Percentiles rank a stretch among this genome's conserved stretches.
Conservation (phyloP, 305 asterid species). For the Nicotiana rustica region DNA sequence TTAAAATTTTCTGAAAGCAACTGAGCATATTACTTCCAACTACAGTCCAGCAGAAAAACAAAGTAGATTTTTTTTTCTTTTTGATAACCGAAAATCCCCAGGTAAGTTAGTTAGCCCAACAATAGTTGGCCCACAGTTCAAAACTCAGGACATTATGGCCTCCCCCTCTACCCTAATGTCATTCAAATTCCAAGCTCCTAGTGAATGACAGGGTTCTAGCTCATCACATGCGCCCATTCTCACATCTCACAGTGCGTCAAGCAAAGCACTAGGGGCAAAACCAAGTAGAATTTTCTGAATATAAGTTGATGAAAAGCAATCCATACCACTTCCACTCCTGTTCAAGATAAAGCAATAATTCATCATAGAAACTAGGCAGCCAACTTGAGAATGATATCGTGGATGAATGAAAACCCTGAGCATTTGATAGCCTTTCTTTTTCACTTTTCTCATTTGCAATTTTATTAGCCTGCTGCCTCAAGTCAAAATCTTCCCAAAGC, state of each 20-base stretch:
- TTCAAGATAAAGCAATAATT: slow-evolving; percentile 91
- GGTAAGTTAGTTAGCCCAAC: background rate
- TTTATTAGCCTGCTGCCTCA: slow-evolving; percentile 75
- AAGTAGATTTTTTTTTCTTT: background rate
- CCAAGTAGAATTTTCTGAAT: slow-evolving; percentile 13
- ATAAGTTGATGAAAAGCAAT: slow-evolving; percentile 15
- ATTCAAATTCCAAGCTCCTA: background rate
- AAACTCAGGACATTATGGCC: background rate
- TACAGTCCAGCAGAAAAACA: slow-evolving; percentile 2
- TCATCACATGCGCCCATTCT: background rate
- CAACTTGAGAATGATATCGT: slow-evolving; percentile 75
- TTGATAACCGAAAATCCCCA: background rate
- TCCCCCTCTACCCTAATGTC: background rate
- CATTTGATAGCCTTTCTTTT: slow-evolving; percentile 56
- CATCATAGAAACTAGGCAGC: slow-evolving; percentile 93
- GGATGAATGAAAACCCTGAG: slow-evolving; percentile 54
- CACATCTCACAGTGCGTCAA: background rate
- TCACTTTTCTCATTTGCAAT: slow-evolving; percentile 73
- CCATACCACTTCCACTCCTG: slow-evolving; percentile 99
- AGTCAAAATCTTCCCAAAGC: slow-evolving; percentile 92
- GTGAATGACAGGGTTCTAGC: slow-evolving; percentile 2
- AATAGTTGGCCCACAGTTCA: slow-evolving; percentile 10
- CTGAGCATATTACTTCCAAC: slow-evolving; percentile 11
- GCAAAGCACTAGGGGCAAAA: slow-evolving; percentile 4
- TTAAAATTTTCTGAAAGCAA: background rate